Evolutionary conservation across 148 eudicot species (phyloP).

Genomic region (Rhododendron mucronatum): DNA sequence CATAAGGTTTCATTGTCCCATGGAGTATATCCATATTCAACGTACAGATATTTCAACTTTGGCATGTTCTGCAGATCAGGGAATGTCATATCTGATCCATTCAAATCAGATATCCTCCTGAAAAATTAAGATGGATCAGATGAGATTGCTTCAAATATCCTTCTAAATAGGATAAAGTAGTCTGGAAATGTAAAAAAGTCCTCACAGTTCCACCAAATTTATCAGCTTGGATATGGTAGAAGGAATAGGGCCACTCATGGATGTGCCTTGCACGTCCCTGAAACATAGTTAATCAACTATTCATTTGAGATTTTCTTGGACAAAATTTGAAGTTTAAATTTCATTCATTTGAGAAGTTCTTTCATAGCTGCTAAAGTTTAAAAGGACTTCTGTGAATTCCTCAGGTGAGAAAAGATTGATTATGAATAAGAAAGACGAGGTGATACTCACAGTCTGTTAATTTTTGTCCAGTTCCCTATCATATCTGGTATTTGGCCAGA

Average conservation of each 20-base stretch:
- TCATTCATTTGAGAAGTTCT: background rate
- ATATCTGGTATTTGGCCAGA: conserved; percentile 76
- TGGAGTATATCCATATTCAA: conserved; percentile 2
- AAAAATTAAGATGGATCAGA: conserved; percentile 15
- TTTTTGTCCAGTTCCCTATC: conserved; percentile 64
- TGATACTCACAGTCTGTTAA: conserved; percentile 48
- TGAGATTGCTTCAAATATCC: background rate
- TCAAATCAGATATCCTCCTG: conserved; percentile 82
- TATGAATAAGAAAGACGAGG: background rate
- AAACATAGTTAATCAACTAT: conserved; percentile 1
- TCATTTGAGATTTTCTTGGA: background rate
- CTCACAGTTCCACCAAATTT: conserved; percentile 58
- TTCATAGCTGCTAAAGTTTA: background rate
- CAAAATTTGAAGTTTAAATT: background rate
- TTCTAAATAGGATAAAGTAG: background rate
- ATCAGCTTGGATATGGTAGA: conserved; percentile 39
- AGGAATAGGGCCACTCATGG: conserved; percentile 85
- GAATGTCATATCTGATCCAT: conserved; percentile 29
- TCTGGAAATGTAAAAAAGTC: background rate
- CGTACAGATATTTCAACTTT: conserved; percentile 44
- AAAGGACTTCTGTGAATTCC: background rate
- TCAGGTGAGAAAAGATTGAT: background rate
- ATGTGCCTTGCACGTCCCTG: conserved; percentile 81
- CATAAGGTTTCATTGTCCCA: background rate
- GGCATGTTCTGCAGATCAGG: conserved; percentile 46